Base-by-base conservation (phyloP, 306 rosid species). In the Castanea sativa region DNA sequence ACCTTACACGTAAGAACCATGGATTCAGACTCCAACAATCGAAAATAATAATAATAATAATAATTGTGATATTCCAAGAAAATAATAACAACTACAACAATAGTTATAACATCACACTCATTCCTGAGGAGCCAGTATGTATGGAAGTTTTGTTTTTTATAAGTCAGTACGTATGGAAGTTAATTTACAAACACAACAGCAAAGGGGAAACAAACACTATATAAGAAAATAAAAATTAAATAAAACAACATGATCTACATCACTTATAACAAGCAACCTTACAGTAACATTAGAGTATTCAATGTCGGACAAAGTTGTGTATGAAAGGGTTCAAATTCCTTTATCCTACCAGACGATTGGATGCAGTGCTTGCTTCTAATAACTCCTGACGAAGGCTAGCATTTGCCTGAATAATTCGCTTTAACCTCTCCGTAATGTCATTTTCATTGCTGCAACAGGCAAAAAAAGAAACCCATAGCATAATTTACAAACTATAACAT, bases 361-460 rank as follows among this genome's bases (percentile, higher is more conserved):
- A 68, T 60, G 84, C 75, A 71, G 83, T 79, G 60, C 73, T 83
- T 70, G 94, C 85, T 72, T 87, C 90, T 61, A 73, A 55, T 75
- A 88, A 65, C 65, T 89, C 89, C 73, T 83, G 90, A 76, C 81
- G 83, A 49, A 92, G 74, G 56, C 2, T 67, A 73, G 95, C 91
- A 84, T 91, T 95, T 61, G 85, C 68, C 83, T 87, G 89, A 82
- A 91, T 85, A 74, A 95, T 92, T 53, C 23, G 74, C 89, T 78
- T 91, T 63, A 95, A 86, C 89, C 91, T 89, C 91, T 85, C 95
- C 8, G 99, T 95, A 72, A 93, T 82, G 80, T 95, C 99, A 85
- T 95, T 92, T 90, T 95, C 99, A 84, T 95, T 91, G 89, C 99
- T 92, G 89, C 77, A 83, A 74, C 33, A 90, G 59, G 79, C 65